Conservation (phyloP, 176 grass and related monocot species). For the Musa itinerans region DNA sequence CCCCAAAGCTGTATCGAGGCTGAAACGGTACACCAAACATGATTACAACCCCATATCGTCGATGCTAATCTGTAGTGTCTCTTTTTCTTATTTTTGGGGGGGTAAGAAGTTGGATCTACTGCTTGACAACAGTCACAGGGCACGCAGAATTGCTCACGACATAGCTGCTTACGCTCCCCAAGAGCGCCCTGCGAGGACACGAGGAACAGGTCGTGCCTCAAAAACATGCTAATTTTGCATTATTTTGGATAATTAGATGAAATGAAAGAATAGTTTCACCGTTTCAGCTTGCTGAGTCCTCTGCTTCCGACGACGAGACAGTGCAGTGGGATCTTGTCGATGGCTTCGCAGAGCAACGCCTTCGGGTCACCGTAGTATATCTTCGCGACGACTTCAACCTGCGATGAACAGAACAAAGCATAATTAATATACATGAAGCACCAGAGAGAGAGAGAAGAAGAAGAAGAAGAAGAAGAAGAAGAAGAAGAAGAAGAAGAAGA, state of each 20-base stretch:
- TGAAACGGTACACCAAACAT: no score
- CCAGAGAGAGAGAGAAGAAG: not conserved
- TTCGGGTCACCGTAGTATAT: slow-evolving; percentile 51
- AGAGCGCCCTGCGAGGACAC: slow-evolving; percentile 40
- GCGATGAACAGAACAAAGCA: not conserved
- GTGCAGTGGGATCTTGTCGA: slow-evolving; percentile 42
- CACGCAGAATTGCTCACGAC: slow-evolving; percentile 40
- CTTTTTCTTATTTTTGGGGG: no score
- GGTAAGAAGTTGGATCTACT: not conserved
- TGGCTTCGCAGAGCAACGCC: slow-evolving; percentile 42
- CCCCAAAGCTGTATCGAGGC: no score
- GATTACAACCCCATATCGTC: no score
- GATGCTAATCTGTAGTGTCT: no score
- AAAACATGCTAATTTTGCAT: not conserved
- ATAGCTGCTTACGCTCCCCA: slow-evolving; percentile 68
- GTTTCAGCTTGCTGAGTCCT: slow-evolving; percentile 59
- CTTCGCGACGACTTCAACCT: slow-evolving; percentile 60
- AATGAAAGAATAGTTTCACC: slow-evolving; percentile 23
- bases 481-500: no score
- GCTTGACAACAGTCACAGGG: slow-evolving; percentile 67
- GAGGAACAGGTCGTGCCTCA: not conserved
- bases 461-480: not conserved
- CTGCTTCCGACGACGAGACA: slow-evolving; percentile 52
- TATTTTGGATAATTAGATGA: no score
- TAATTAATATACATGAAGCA: not conserved